Base-by-base conservation (phyloP, 2,329 filamentous ascomycete species). In the Verticillium nubilum region DNA sequence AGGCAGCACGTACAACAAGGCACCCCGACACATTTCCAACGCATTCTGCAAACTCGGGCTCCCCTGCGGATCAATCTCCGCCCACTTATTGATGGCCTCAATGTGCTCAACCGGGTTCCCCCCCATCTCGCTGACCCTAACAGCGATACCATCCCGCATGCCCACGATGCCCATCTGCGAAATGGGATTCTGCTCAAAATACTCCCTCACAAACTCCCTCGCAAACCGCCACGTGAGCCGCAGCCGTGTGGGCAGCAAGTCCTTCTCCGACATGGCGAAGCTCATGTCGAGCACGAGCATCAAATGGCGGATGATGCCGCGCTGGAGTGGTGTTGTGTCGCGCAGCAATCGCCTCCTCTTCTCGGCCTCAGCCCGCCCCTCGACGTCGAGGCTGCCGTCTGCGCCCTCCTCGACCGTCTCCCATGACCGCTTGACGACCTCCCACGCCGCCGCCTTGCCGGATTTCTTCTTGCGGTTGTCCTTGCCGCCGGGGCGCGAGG, bases 101-200 rank as follows among this genome's bases (percentile, higher is more conserved):
- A 97, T 85, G 72, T 98, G 95, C 62, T 96, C 91, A 9, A 88
- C 88, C 2, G 94, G 92, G 70, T 97, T 97, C 10, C 95, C 95
- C 59, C 90, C 89, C 80, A 98, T 88, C 69, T 97, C 91, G 70
- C 90, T 95, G 63, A 99, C 85, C 42, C 91, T 82, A 26, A 96
- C 80, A 2, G 93, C 93, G 17, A 98, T 80, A 17, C 95, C 95
- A 72, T 98, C 95, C 62, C 91, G 86, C 90, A 98, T 97, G 56
- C 91, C 94, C 42, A 99, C 80, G 29, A 99, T 89, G 26, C 90
- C 93, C 59, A 99, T 84, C 75, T 99, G 95, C 10, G 92, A 96
- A 65, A 99, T 98, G 12, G 95, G 95, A 69, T 99, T 99, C 75
- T 99, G 95, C 75, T 98, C 95, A 71, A 98, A 99, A 76, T 92